Percentiles rank a stretch among this genome's conserved stretches.
phyloP scores from a whole-genome alignment of 345 rosid species.

The Heritiera fomes region DNA sequence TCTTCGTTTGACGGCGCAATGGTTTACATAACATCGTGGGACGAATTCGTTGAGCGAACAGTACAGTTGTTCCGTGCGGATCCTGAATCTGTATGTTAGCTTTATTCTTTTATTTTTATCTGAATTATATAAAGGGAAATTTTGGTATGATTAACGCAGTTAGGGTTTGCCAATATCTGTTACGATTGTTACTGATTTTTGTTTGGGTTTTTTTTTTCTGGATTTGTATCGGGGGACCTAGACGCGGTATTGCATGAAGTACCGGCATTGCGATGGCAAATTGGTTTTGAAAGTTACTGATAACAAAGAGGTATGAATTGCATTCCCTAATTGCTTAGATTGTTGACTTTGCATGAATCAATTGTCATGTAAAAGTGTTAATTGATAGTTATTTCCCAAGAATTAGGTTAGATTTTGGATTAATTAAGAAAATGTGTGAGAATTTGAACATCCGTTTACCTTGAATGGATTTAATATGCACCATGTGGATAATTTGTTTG shows the following conservation, averaged over 20 bases:
- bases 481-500: background rate
- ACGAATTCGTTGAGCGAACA: slow-evolving; percentile 78
- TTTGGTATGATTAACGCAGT: background rate
- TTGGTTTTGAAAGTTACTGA: slow-evolving; percentile 98
- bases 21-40: slow-evolving; percentile 85
- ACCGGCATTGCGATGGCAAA: slow-evolving; percentile 89
- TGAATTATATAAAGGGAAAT: background rate
- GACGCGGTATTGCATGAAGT: slow-evolving; percentile 94
- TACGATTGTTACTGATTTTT: slow-evolving; percentile 7
- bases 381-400: background rate
- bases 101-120: background rate
- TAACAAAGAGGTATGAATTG: slow-evolving; percentile 70
- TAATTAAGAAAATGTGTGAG: background rate
- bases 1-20: slow-evolving; percentile 34
- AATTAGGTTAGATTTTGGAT: slow-evolving; percentile 12
- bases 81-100: slow-evolving; percentile 76
- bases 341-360: background rate
- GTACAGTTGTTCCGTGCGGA: slow-evolving; percentile 82
- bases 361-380: background rate
- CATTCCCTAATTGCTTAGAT: background rate
- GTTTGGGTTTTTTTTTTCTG: background rate
- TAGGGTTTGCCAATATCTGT: background rate
- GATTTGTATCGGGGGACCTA: slow-evolving; percentile 32
- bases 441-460: background rate
- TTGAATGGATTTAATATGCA: background rate